Conservation (phyloP, 352 stramenopile genomes). For the Phytophthora idaei region DNA sequence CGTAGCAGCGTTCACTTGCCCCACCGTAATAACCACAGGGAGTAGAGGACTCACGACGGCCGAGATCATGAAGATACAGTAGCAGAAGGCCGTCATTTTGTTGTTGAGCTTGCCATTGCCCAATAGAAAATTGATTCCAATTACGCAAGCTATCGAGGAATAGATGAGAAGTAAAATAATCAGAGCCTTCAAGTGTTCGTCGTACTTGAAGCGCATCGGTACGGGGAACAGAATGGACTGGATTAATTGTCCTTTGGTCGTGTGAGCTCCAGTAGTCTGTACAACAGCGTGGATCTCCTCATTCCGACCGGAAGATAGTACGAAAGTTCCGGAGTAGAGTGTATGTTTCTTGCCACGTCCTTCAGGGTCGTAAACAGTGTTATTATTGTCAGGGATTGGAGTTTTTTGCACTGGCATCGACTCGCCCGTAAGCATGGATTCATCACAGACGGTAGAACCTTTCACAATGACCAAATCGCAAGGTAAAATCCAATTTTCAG, state of each 20-base stretch:
- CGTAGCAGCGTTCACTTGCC: slow-evolving; percentile 69
- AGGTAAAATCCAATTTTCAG: slow-evolving; percentile 52
- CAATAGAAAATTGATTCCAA: slow-evolving; percentile 55
- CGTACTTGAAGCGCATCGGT: slow-evolving; percentile 87
- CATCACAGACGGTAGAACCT: slow-evolving; percentile 53
- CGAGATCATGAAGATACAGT: slow-evolving; percentile 66
- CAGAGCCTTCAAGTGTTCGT: slow-evolving; percentile 76
- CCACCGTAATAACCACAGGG: slow-evolving; percentile 80
- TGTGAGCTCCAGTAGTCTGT: slow-evolving; percentile 69
- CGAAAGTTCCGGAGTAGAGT: slow-evolving; percentile 74
- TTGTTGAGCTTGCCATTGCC: slow-evolving; percentile 57
- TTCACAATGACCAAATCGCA: slow-evolving; percentile 67
- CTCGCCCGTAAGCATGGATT: slow-evolving; percentile 61
- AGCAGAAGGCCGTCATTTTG: slow-evolving; percentile 57
- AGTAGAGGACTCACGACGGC: slow-evolving; percentile 72
- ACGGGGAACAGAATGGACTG: slow-evolving; percentile 78
- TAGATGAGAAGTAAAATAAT: slow-evolving; percentile 67
- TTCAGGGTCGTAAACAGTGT: slow-evolving; percentile 43
- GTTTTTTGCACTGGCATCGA: slow-evolving; percentile 81
- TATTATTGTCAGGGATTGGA: slow-evolving; percentile 45
- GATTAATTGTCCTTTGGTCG: slow-evolving; percentile 76
- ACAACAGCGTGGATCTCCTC: slow-evolving; percentile 67
- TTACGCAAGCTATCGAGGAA: slow-evolving; percentile 49
- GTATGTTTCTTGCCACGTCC: slow-evolving; percentile 66
- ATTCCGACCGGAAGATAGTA: slow-evolving; percentile 48